Conservation (phyloP, 148 eudicot species). For the Chenopodium suecicum region DNA sequence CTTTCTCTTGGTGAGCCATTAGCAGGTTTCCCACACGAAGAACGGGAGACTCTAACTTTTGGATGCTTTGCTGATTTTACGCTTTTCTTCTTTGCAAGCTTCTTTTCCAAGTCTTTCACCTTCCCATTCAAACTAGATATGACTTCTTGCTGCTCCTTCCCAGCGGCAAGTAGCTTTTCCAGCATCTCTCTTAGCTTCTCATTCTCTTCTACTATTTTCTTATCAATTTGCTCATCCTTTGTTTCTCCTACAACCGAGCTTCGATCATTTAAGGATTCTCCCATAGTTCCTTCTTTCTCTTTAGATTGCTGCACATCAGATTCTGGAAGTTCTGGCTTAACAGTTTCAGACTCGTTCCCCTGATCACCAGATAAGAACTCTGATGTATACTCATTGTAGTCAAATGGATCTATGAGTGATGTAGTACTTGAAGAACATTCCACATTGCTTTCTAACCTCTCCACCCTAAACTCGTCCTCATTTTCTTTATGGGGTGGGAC, state of each 20-base stretch:
- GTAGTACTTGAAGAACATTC: neutral
- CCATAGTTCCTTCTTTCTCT: neutral
- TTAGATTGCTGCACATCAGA: neutral
- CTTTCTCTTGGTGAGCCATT: constrained; percentile 14
- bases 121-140: constrained; percentile 52
- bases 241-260: neutral
- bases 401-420: neutral
- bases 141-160: constrained; percentile 54
- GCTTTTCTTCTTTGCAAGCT: constrained; percentile 44
- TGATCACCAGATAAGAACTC: neutral
- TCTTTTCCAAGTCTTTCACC: constrained; percentile 61
- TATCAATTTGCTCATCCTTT: constrained; percentile 19
- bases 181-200: constrained; percentile 55
- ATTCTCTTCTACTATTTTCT: constrained; percentile 47
- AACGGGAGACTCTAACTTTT: constrained; percentile 13
- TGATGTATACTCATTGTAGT: neutral
- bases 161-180: constrained; percentile 53
- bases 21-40: constrained; percentile 15
- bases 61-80: constrained; percentile 26
- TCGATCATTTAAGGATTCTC: neutral
- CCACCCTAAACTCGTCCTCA: neutral
- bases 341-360: neutral
- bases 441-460: neutral
- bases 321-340: neutral
- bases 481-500: neutral